Base-by-base conservation (phyloP, 371 early-diverging fungal genomes). In the Globomyces sp. region DNA sequence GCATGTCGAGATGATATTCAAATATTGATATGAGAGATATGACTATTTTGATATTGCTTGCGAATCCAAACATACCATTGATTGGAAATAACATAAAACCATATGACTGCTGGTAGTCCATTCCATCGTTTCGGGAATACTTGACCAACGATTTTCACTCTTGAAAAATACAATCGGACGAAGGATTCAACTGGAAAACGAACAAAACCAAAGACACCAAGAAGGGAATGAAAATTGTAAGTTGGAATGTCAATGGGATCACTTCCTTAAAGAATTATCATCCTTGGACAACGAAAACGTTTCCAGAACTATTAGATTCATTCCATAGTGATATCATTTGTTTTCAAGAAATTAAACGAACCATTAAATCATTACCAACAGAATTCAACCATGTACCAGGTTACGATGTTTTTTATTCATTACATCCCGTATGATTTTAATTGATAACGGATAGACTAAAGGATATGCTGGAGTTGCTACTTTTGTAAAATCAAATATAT, bases 391-490 rank as follows among this genome's bases (percentile, higher is more conserved):
- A 55, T 55, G 55, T 55, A 1, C 55, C 55, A 39, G 55, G 40
- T 39, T 55, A 55, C n/a, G 55, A 55, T 55, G 40, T 55, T 11
- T 55, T 55, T 39, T 55, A 55, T n/a, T 55, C 39, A 4, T 40
- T 55, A n/a, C 55, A 55, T 39, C 24, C 24, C 24, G 24, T 24
- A 24, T 24, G 24, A 24, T 24, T 24, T 24, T 24, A 24, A 24
- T 24, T 70, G 70, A 24, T 85, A 82, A 51, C 75, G 73, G 0
- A 24, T 39, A 55, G 39, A 40, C 36, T 13, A 55, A 55, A 39
- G 91, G 90, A 0, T 91, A 91, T 68, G 88, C 90, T 10, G 93
- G 92, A 0, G 91, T 90, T 0, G 89, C 79, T n/a, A 82, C 87
- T 4, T 89, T 87, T 72, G 80, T 87, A 61, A 78, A 82, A n/a